Conservation (phyloP, 1,284 basidiomycete species). For the Ceratobasidium sp. region DNA sequence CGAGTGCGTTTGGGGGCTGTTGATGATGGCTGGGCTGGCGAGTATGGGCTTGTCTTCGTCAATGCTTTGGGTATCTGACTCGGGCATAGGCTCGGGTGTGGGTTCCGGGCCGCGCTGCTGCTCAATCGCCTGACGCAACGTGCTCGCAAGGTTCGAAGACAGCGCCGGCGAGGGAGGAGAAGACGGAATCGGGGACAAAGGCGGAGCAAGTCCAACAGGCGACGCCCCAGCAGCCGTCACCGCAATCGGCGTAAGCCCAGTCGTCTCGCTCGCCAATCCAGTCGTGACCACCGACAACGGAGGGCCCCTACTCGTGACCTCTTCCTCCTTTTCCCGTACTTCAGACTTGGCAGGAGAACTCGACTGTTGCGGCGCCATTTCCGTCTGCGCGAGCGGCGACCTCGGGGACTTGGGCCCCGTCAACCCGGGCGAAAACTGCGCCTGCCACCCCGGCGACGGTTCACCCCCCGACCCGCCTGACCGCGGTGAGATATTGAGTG, state of each 20-base stretch:
- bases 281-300: background rate
- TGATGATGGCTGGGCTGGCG: background rate
- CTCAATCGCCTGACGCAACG: conserved; percentile 37
- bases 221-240: background rate
- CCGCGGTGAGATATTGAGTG: conserved; percentile 5
- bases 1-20: conserved; percentile 5
- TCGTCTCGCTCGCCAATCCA: background rate
- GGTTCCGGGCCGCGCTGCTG: conserved; percentile 29
- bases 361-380: conserved; percentile 16
- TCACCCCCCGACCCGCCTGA: background rate
- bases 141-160: conserved; percentile 32
- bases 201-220: conserved; percentile 6
- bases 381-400: conserved; percentile 9
- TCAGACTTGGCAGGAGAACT: conserved; percentile 3
- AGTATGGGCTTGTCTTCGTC: conserved; percentile 22
- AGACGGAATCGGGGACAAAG: conserved; percentile 20
- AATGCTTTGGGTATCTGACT: background rate
- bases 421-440: conserved; percentile 5
- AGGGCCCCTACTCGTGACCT: background rate
- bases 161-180: conserved; percentile 23
- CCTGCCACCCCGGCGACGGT: conserved; percentile 10
- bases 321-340: background rate
- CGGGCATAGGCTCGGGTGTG: background rate
- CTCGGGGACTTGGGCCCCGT: conserved; percentile 3
- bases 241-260: conserved; percentile 16